Percentiles rank a stretch among this genome's conserved stretches.
Conservation (phyloP, 2,329 filamentous ascomycete species). For the Corynespora cassiicola region DNA sequence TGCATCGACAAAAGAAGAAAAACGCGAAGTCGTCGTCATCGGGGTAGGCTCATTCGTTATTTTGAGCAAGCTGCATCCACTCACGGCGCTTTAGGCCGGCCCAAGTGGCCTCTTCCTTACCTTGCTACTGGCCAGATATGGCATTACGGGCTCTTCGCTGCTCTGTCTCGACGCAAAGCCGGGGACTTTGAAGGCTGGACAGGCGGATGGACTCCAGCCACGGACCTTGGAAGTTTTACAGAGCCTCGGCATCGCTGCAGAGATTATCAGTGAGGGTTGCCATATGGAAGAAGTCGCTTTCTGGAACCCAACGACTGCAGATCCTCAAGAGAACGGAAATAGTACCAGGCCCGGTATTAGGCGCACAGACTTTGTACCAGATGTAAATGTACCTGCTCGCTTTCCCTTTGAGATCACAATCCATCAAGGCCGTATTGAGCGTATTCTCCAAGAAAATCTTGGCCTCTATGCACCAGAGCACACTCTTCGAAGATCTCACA, state of each 20-base stretch:
- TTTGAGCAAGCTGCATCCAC: not conserved
- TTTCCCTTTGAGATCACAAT: not conserved
- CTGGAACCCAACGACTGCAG: too few relatives aligned
- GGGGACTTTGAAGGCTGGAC: conserved; percentile 46
- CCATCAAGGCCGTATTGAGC: conserved; percentile 68
- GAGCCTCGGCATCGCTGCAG: conserved; percentile 33
- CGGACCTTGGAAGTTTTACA: conserved; percentile 33
- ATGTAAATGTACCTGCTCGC: conserved; percentile 9
- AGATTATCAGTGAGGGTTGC: conserved; percentile 13
- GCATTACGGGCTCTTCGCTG: conserved; percentile 48
- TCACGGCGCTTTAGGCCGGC: conserved; percentile 45
- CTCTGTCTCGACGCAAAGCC: conserved; percentile 53
- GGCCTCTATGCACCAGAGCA: conserved; percentile 62
- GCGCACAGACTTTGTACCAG: conserved; percentile 55
- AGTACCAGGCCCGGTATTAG: too few relatives aligned
- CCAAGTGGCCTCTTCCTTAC: conserved; percentile 52
- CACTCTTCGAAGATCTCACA: conserved; percentile 69
- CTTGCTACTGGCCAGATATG: conserved; percentile 52
- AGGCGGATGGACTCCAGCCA: conserved; percentile 41
- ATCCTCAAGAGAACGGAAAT: too few relatives aligned
- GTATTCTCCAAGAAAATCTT: conserved; percentile 72
- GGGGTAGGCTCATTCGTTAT: conserved; percentile 35
- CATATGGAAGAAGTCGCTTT: conserved; percentile 1
- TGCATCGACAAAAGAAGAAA: not conserved
- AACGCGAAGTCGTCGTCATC: conserved; percentile 47